phyloP scores from a whole-genome alignment of 2,329 filamentous ascomycete genomes.

The Fusarium sp. region DNA sequence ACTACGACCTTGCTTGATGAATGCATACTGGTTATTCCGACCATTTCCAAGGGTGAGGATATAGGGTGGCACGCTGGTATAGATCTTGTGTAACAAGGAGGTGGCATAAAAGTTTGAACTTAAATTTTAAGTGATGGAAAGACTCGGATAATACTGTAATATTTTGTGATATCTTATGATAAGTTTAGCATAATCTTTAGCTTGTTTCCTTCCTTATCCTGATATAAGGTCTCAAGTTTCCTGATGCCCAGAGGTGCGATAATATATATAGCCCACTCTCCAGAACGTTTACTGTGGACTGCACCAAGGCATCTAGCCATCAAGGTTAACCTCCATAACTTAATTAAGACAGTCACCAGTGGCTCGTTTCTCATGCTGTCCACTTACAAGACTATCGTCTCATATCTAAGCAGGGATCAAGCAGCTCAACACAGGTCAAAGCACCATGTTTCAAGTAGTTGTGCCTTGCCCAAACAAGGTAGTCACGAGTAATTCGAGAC shows the following conservation, averaged over 20 bases:
- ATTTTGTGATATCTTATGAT: not conserved
- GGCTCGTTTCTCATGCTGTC: not conserved
- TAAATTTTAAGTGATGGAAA: not conserved
- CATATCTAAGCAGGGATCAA: not conserved
- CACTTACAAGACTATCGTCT: not conserved
- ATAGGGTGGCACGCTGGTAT: not conserved
- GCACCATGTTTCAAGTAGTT: not conserved
- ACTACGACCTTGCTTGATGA: not conserved
- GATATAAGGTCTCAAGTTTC: not conserved
- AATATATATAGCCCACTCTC: not conserved
- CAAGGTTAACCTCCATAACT: not conserved
- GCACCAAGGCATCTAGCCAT: not conserved
- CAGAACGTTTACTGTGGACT: not conserved
- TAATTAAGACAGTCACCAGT: not conserved
- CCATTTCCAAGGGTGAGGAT: not conserved
- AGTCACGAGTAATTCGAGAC: not conserved
- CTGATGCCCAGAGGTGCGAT: not conserved
- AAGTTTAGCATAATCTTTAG: not conserved
- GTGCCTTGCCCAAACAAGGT: conserved; percentile 3
- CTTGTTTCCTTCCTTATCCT: not conserved
- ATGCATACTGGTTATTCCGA: not conserved
- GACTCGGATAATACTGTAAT: not conserved
- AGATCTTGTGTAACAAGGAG: not conserved
- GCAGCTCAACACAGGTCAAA: not conserved
- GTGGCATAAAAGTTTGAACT: not conserved